Evolutionary conservation across 1,139 yeast species (phyloP), one percentile per base, ranked within the genome.

Genomic region (Scheffersomyces lignicola): DNA sequence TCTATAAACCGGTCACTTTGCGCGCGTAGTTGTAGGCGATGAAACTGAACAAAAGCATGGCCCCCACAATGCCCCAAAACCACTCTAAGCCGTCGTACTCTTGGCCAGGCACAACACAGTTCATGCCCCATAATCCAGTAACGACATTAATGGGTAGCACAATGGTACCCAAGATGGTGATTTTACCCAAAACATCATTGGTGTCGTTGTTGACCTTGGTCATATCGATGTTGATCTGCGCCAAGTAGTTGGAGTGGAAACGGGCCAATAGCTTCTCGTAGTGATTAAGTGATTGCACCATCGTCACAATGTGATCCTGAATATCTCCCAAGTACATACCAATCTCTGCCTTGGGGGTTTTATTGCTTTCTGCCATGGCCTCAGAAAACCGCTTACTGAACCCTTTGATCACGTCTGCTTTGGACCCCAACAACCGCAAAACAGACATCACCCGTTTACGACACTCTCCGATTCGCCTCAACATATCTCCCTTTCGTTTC

Each of bases 61-160:
- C 50, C 13, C 54, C 51, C 17, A 67, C 48, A 24, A 69, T 69
- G 5, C 53, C 43, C 55, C 79, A 84, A 60, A 92, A 92, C 98
- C 98, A 92, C 4, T 67, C 58, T 47, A 90, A 65, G 1, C 87
- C 83, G 10, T 76, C 80, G 32, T 69, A 67, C 18, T 76, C 83
- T 55, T 90, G 97, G 0, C 98, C 98, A 0, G 98, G 98, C 24
- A 92, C 97, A 8, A 86, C 49, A 45, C 95, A 95, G 64, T 92
- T 92, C 98, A 92, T 92, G 41, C 98, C 98, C 97, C 97, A 92
- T 35, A 92, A 67, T 18, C 98, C 98, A 1, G 98, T 92, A 16
- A 92, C 83, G 38, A 92, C 87, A 56, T 92, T 92, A 73, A 92
- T 78, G 3, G 98, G 98, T 41, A 92, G 67, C 7, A 92, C 96